Percentiles rank a stretch among this genome's conserved stretches.
phyloP scores from a whole-genome alignment of 2,329 filamentous ascomycete species.

The Aureobasidium lini region DNA sequence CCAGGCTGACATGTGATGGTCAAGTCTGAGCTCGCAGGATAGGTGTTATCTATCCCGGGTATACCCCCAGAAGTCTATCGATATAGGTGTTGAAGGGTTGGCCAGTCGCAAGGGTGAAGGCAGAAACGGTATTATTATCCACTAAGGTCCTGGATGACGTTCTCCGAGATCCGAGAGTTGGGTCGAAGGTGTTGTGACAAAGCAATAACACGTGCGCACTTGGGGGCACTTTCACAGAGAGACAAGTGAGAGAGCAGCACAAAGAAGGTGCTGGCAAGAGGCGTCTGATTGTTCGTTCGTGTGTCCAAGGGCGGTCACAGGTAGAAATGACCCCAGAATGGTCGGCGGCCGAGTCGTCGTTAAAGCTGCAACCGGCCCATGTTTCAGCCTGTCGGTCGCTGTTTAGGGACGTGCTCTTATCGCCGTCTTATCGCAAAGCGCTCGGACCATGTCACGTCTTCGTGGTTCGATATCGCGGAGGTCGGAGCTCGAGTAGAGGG shows the following conservation, averaged over 20 bases:
- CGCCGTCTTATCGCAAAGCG: background rate
- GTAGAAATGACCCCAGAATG: background rate
- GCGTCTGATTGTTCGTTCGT: background rate
- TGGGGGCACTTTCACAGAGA: background rate
- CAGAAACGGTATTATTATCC: constrained; percentile 6
- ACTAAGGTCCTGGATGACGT: constrained; percentile 9
- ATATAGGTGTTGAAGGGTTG: background rate
- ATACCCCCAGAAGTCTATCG: background rate
- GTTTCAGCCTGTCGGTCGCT: background rate
- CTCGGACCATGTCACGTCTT: background rate
- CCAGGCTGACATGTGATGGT: background rate
- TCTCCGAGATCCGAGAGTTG: background rate
- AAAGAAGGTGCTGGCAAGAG: background rate
- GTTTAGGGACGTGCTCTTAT: background rate
- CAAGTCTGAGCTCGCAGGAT: background rate
- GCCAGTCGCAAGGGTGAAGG: background rate
- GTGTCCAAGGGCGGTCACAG: background rate
- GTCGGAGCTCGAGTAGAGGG: background rate
- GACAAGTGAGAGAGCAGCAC: background rate
- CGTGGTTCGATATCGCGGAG: constrained; percentile 3
- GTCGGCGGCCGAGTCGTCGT: background rate
- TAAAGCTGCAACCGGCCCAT: background rate
- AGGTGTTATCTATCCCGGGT: background rate
- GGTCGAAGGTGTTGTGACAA: background rate
- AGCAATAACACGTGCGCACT: background rate